Evolutionary conservation across 306 rosid genomes (phyloP), one percentile per base, ranked within the genome.

Genomic region (Prunus salicina): DNA sequence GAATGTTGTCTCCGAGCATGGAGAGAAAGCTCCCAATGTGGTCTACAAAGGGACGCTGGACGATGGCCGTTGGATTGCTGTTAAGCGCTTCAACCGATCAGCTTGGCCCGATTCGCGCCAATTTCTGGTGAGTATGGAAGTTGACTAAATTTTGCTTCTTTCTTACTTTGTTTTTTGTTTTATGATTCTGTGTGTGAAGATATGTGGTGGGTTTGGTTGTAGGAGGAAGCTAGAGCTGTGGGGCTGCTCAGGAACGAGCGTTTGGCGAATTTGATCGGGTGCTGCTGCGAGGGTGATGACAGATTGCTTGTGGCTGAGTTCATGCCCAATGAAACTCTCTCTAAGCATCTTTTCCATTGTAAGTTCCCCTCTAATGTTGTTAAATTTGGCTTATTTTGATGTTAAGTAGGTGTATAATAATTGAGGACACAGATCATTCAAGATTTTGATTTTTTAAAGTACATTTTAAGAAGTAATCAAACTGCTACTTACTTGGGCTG

Each of bases 101-200:
- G 98, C 99, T 68, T 96, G 99, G 99, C 98, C 99, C 8, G 99
- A 93, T 85, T 87, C 99, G 78, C 89, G 97, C 67, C 99, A 96
- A 76, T 96, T 96, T 88, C 74, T 96, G 60, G 99, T 92, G 75
- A 32, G 92, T 79, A 19, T 75, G 38, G 3, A 62, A 46, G 15
- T 49, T 43, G 71, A 14, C 10, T 22, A 7, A 56, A 52, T 32
- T 52, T 75, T 63, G 46, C 45, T 4, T 60, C 16, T 63, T 16
- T 30, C 2, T 18, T 6, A 12, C 55, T 5, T 64, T 38, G n/a
- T 7, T 53, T 55, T 67, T 77, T 57, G 9, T 72, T 67, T 71
- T 64, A 67, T 67, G 64, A 51, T 43, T 30, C 13, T 41, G 7
- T 25, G 3, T 43, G 13, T 53, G 49, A 43, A 49, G 58, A 24